Evolutionary conservation across 2,329 filamentous ascomycete genomes (phyloP), one percentile per base, ranked within the genome.

Genomic region (Colletotrichum truncatum): DNA sequence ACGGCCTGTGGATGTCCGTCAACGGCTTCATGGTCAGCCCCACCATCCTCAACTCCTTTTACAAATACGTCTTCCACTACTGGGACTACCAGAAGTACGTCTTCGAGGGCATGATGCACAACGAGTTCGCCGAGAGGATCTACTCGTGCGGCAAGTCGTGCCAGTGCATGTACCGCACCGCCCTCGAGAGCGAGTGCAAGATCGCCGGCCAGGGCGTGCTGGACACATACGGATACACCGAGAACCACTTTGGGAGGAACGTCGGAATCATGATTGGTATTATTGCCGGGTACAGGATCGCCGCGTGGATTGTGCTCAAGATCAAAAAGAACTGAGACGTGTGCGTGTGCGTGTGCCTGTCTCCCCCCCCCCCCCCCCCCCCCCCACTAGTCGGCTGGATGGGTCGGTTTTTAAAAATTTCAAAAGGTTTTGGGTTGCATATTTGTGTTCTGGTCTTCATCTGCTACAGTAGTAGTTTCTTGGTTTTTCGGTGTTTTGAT

Each of bases 21-120:
- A 88, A 90, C 55, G 93, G 93, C 1, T 97, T 97, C 79, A 85
- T 97, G 76, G 93, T 97, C 2, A 85, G 88, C 3, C 88, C 90
- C 4, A 86, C 82, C 1, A 86, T 90, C 2, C 83, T 97, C 39
- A 97, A 97, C 76, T 87, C 86, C 3, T 97, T 97, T 71, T 97
- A 92, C 89, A 87, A 89, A 75, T 96, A 97, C 71, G 92, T 92
- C 6, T 96, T 96, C 71, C 91, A 94, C 74, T 97, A 94, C 76
- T 94, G 94, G 73, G 92, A 97, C 75, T 97, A 97, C 73, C 93
- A 95, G 75, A 86, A 83, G 41, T 97, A 94, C 71, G 93, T 97
- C 4, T 97, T 97, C 74, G 88, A 95, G 73, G 93, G 92, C 12
- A 96, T 97, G 93, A 96, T 97, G 92, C 89, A 95, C 56, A 97